phyloP scores from a whole-genome alignment of 2,329 filamentous ascomycete species.

The Alternaria brassicae region DNA sequence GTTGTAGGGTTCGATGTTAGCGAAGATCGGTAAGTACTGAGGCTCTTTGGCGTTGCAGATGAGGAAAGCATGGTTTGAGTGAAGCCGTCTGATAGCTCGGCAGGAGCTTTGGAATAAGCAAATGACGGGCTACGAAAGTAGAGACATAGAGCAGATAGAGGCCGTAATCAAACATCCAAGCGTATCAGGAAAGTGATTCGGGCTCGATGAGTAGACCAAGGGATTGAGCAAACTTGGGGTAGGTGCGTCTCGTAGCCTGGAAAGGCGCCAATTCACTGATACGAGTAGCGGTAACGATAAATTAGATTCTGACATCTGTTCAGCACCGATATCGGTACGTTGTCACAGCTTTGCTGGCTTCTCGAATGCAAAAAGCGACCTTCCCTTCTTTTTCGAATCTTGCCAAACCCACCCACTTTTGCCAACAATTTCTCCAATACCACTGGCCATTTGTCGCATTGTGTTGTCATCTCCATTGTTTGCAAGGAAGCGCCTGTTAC shows the following conservation, averaged over 20 bases:
- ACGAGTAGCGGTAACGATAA: background rate
- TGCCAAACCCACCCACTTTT: slow-evolving; percentile 55
- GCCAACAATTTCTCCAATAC: slow-evolving; percentile 58
- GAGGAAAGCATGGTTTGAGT: background rate
- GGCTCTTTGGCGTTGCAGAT: background rate
- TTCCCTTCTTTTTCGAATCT: slow-evolving; percentile 36
- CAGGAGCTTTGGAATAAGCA: background rate
- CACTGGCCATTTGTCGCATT: slow-evolving; percentile 55
- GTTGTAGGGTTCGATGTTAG: background rate
- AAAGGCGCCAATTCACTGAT: background rate
- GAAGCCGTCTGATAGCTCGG: background rate
- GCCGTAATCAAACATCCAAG: background rate
- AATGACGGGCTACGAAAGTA: background rate
- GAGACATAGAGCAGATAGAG: background rate
- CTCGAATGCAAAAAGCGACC: slow-evolving; percentile 41
- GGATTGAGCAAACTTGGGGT: background rate
- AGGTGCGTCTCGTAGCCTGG: background rate
- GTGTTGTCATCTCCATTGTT: slow-evolving; percentile 63
- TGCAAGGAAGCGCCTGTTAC: slow-evolving; percentile 61
- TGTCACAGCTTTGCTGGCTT: slow-evolving; percentile 26
- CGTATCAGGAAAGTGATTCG: background rate
- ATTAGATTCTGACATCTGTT: background rate
- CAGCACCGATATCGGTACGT: no score
- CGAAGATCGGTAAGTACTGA: background rate
- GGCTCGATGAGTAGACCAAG: background rate